Percentiles rank a stretch among this genome's conserved stretches.
These are phyloP conservation scores for Aspergillus latus DNA, from an alignment of 2,329 filamentous ascomycete species.

Conservation along the genomic window DNA sequence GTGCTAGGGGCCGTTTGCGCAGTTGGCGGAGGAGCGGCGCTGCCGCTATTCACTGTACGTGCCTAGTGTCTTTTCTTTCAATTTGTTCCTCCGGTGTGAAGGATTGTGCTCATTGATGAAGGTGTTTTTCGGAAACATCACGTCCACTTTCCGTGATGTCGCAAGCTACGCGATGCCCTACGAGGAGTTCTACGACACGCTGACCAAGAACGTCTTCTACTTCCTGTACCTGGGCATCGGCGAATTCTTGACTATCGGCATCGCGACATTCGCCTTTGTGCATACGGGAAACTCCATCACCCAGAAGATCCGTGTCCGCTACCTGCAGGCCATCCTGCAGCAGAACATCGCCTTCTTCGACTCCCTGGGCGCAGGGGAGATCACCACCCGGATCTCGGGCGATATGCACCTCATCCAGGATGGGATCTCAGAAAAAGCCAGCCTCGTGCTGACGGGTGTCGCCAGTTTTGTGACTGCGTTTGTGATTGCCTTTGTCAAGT, in stretches of 20 bases:
- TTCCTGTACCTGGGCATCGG: conserved; percentile 79
- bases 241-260: conserved; percentile 71
- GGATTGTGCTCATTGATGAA: conserved; percentile 13
- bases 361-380: conserved; percentile 83
- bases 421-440: conserved; percentile 84
- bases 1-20: conserved; percentile 58
- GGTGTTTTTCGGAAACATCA: conserved; percentile 70
- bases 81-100: neutral
- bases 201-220: conserved; percentile 68
- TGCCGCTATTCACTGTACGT: conserved; percentile 71
- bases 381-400: conserved; percentile 86
- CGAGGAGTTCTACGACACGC: conserved; percentile 57
- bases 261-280: conserved; percentile 82
- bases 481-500: conserved; percentile 81
- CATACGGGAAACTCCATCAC: conserved; percentile 77
- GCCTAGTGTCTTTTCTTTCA: conserved; percentile 1
- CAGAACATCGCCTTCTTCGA: conserved; percentile 92
- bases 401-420: conserved; percentile 90
- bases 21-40: conserved; percentile 68
- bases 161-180: conserved; percentile 52
- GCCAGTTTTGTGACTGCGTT: conserved; percentile 84
- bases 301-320: conserved; percentile 73
- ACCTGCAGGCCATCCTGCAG: conserved; percentile 74
- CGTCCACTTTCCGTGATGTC: conserved; percentile 67
- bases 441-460: conserved; percentile 69